These are phyloP conservation scores for Cyberlindnera galapagoensis DNA, from an alignment of 805 yeast genomes.

Conservation along the genomic window DNA sequence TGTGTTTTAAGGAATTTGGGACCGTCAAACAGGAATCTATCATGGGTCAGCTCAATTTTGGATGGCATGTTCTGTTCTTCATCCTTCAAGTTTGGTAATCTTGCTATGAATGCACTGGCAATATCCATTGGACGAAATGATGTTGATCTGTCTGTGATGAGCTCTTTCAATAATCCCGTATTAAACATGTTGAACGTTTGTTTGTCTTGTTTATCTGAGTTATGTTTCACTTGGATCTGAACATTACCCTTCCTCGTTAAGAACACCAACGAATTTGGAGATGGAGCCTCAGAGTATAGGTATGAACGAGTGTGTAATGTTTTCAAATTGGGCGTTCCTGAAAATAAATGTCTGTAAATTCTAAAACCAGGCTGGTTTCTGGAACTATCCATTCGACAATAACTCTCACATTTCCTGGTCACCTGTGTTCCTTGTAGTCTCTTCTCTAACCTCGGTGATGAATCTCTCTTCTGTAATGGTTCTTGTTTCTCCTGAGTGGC, in stretches of 20 bases:
- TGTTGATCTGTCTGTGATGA: constrained; percentile 3
- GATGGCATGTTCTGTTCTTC: constrained; percentile 4
- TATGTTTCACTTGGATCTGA: constrained; percentile 6
- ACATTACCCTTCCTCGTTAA: constrained; percentile 9
- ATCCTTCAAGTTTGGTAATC: constrained; percentile 1
- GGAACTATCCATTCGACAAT: constrained; percentile 14
- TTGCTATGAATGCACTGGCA: constrained; percentile 3
- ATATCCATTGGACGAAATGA: constrained; percentile 1
- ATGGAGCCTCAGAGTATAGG: constrained; percentile 30
- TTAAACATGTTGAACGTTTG: constrained; percentile 12
- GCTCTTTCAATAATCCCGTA: constrained; percentile 8
- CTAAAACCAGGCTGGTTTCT: constrained; percentile 32
- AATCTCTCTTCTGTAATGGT: neutral
- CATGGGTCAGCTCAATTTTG: constrained; percentile 9
- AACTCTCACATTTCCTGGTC: constrained; percentile 6
- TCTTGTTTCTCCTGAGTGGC: neutral
- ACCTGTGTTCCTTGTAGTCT: neutral
- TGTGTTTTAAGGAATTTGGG: constrained; percentile 9
- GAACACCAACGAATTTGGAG: constrained; percentile 15
- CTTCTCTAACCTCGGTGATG: neutral
- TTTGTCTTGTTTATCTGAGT: constrained; percentile 5
- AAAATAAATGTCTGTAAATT: constrained; percentile 29
- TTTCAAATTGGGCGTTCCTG: constrained; percentile 26
- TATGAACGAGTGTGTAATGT: constrained; percentile 32
- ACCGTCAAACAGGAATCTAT: constrained; percentile 14